These are phyloP conservation scores for Barnettozyma pratensis DNA, from an alignment of 805 yeast genomes.

Conservation along the genomic window DNA sequence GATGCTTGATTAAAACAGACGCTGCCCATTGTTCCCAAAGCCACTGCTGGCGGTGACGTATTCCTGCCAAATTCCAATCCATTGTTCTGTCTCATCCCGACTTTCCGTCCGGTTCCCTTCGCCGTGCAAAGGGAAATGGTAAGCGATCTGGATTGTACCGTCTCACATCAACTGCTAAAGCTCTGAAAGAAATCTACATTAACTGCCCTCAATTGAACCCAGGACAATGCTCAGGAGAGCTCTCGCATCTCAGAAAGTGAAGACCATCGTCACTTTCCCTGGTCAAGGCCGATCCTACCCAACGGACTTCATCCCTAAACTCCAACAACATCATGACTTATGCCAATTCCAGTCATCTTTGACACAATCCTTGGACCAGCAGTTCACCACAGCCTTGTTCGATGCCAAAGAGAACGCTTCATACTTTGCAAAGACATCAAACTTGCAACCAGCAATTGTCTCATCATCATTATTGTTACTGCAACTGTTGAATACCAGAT, in stretches of 20 bases:
- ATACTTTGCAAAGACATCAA: constrained; percentile 24
- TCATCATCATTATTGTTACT: constrained; percentile 20
- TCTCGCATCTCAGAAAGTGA: not conserved
- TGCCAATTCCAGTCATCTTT: not conserved
- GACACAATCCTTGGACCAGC: not conserved
- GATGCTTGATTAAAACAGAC: too few relatives aligned
- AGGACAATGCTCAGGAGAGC: constrained; percentile 9
- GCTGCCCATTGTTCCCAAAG: too few relatives aligned
- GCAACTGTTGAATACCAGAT: constrained; percentile 17
- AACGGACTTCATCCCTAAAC: not conserved
- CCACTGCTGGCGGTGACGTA: too few relatives aligned
- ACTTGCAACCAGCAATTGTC: constrained; percentile 25
- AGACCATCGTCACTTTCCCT: constrained; percentile 17
- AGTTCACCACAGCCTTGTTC: not conserved
- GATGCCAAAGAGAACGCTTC: not conserved
- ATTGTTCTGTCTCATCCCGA: too few relatives aligned
- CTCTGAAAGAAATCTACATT: too few relatives aligned
- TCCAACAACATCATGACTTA: constrained; percentile 2
- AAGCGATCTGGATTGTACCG: too few relatives aligned
- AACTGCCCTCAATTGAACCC: too few relatives aligned
- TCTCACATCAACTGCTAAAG: too few relatives aligned
- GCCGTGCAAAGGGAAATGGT: too few relatives aligned
- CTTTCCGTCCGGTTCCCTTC: too few relatives aligned
- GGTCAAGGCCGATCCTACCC: constrained; percentile 21
- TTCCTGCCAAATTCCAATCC: too few relatives aligned